A percentile compares a stretch with the other conserved stretches of the same genome.
Conservation (phyloP, 2,329 filamentous ascomycete genomes). For the Alternaria angustiovoidea region DNA sequence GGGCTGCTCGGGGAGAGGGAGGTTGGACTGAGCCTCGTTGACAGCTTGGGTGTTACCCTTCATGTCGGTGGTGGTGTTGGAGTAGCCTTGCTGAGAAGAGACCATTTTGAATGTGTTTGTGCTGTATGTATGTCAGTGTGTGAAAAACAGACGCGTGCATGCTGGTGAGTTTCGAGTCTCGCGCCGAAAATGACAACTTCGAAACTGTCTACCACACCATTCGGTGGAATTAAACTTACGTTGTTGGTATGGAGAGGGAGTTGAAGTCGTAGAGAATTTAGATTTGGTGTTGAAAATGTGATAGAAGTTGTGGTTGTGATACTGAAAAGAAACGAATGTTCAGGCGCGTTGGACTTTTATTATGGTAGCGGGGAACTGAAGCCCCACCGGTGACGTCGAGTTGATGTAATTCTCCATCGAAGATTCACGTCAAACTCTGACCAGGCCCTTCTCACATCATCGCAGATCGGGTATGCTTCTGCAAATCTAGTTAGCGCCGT, state of each 20-base stretch:
- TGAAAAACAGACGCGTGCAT: not conserved
- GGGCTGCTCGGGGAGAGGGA: conserved; percentile 81
- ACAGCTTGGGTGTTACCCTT: conserved; percentile 62
- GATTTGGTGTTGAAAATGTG: not conserved
- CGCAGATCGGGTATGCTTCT: conserved; percentile 12
- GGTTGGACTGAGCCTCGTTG: conserved; percentile 72
- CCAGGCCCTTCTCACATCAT: conserved; percentile 12
- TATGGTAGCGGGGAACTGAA: conserved; percentile 7
- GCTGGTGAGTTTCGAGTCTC: not conserved
- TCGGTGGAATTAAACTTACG: conserved; percentile 12
- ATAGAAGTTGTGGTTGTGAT: conserved; percentile 11
- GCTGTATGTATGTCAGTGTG: conserved; percentile 1
- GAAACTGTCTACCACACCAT: not conserved
- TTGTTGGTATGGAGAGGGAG: conserved; percentile 12
- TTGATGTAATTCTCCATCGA: conserved; percentile 18
- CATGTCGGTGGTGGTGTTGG: conserved; percentile 33
- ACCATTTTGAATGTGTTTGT: conserved; percentile 29
- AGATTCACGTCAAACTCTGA: conserved; percentile 15
- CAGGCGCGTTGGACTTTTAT: conserved; percentile 22
- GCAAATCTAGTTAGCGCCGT: conserved; percentile 16
- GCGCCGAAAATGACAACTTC: not conserved
- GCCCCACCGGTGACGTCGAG: conserved; percentile 31
- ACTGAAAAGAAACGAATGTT: conserved; percentile 5
- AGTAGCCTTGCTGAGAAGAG: conserved; percentile 36
- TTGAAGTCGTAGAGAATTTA: not conserved